Base-by-base conservation (phyloP, 305 asterid genomes). In the Lippia alba region DNA sequence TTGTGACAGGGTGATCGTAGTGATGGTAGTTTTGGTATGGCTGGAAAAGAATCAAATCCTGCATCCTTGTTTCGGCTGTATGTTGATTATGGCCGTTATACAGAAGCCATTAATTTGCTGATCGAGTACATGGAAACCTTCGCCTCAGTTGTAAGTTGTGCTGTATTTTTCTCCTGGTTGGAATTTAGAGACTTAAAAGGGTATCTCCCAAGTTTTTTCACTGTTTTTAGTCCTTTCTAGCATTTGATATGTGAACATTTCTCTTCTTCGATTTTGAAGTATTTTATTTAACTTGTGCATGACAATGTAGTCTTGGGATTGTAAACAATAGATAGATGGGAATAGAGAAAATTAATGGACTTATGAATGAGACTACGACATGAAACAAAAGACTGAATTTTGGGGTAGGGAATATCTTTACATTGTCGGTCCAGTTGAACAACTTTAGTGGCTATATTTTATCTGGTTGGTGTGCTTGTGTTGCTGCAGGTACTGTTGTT, bases 101-200 rank as follows among this genome's bases (percentile, higher is more conserved):
- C 87, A 18, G 99, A 94, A 78, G 99, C 99, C 49, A 85, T 86
- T 66, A 91, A 87, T 83, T 75, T 94, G 78, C 85, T 94, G 76
- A 80, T 87, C 18, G 99, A 91, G 81, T 89, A 87, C 81, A 76
- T 85, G 73, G 94, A 87, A 67, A 80, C 78, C 62, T 81, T 94
- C 80, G 84, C 93, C 18, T 77, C 91, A 51, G 64, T 82, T 85
- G 96, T 93, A 80, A 80, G 87, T 82, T 55, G 58, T 53, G 34
- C 51, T 46, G 56, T 61, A 44, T 44, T 63, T 64, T 71, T 19
- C 9, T 44, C 34, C 18, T 40, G 49, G 50, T 57, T 32, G 14
- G 66, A 70, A 64, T 66, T 74, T 72, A 44, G 61, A 67, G 54
- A 58, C 61, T 57, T 48, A 24, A 24, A 24, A 17, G 20, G 56